phyloP scores from a whole-genome alignment of 305 asterid species.

The Fraxinus angustifolia region DNA sequence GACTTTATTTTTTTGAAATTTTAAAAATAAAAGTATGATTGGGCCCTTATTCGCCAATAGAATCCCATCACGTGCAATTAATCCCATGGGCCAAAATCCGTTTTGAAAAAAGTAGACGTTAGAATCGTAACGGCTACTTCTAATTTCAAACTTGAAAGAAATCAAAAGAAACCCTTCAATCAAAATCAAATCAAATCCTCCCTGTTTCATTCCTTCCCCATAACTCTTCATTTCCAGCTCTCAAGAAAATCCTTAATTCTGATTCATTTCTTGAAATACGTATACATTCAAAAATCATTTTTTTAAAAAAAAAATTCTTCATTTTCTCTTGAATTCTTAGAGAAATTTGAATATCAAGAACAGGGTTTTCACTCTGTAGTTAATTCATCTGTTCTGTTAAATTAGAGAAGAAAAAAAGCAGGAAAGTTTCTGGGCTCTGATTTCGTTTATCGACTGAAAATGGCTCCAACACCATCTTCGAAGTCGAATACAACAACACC shows the following conservation, averaged over 20 bases:
- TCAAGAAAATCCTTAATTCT: background rate
- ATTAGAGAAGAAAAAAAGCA: background rate
- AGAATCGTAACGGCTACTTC: constrained; percentile 49
- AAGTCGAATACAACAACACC: constrained; percentile 55
- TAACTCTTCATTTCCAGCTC: constrained; percentile 6
- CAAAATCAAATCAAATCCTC: constrained; percentile 2
- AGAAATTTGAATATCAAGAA: background rate
- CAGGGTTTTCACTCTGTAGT: background rate
- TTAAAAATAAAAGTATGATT: background rate
- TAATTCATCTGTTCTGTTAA: background rate
- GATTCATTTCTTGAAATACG: background rate
- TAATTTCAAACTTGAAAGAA: constrained; percentile 20
- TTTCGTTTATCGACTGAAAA: background rate
- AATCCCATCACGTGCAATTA: background rate
- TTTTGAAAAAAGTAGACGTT: constrained; percentile 37
- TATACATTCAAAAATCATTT: background rate
- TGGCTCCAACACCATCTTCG: constrained; percentile 72
- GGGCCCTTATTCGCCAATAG: background rate
- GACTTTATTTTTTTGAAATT: too few species aligned
- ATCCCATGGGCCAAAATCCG: background rate
- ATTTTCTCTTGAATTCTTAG: background rate
- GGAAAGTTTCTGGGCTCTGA: background rate
- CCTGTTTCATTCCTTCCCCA: background rate
- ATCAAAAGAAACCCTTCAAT: background rate
- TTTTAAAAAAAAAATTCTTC: background rate